These are phyloP conservation scores for Calocera viscosa DNA, from an alignment of 768 basidiomycete genomes.

Conservation along the genomic window DNA sequence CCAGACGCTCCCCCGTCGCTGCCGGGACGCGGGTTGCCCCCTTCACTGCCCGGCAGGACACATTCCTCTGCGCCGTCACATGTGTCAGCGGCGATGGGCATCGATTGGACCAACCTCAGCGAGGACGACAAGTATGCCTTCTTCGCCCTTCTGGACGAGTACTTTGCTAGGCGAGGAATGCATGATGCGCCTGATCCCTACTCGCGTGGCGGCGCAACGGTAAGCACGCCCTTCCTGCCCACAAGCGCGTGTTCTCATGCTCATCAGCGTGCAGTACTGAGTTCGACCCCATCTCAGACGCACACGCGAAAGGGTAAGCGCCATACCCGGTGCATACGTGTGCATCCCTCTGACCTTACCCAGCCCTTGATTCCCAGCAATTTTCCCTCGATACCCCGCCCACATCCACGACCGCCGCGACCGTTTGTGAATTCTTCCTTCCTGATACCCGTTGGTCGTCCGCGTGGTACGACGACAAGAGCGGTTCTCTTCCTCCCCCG, in stretches of 20 bases:
- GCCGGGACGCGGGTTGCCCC: conserved; percentile 10
- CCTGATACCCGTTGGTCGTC: conserved; percentile 33
- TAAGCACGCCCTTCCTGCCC: not conserved
- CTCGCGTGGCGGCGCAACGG: not conserved
- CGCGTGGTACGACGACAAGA: conserved; percentile 31
- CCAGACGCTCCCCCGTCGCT: conserved; percentile 21
- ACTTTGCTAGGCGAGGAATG: conserved; percentile 35
- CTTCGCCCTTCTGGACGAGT: conserved; percentile 72
- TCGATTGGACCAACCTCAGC: conserved; percentile 62
- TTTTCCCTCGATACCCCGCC: not conserved
- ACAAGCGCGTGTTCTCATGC: not conserved
- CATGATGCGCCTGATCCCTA: not conserved
- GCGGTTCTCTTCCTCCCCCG: conserved; percentile 28
- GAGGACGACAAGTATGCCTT: conserved; percentile 56
- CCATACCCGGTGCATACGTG: not conserved
- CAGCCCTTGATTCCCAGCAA: not conserved
- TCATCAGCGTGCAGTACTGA: conserved; percentile 7
- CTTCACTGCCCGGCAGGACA: not conserved
- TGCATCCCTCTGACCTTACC: not conserved
- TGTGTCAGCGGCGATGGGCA: conserved; percentile 18
- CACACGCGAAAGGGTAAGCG: not conserved
- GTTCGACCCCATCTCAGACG: not conserved
- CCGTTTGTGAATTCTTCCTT: conserved; percentile 28
- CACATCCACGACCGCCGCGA: not conserved
- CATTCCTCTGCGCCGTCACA: not conserved